These are phyloP conservation scores for Rubia tinctorum DNA, from an alignment of 305 asterid species.

Conservation along the genomic window DNA sequence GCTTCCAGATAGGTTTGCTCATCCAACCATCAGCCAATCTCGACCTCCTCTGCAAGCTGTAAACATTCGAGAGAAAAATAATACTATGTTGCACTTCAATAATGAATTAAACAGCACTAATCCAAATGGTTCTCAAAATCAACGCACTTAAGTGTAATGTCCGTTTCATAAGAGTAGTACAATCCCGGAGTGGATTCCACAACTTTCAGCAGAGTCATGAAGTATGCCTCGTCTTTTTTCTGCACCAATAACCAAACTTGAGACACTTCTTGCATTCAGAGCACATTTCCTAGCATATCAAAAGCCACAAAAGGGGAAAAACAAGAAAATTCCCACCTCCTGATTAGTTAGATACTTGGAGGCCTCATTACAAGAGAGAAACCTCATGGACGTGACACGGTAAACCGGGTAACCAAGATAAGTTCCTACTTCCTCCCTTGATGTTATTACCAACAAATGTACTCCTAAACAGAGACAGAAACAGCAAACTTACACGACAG, in stretches of 20 bases:
- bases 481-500: not conserved
- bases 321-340: conserved; percentile 47
- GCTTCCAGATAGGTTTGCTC: conserved; percentile 96
- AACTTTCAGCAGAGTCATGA: conserved; percentile 49
- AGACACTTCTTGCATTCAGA: conserved; percentile 1
- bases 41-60: conserved; percentile 92
- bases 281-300: not conserved
- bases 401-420: conserved; percentile 80
- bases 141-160: conserved; percentile 78
- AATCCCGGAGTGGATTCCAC: conserved; percentile 85
- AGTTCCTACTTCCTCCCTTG: conserved; percentile 64
- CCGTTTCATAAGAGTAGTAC: conserved; percentile 89
- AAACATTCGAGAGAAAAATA: conserved; percentile 22
- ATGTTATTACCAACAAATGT: conserved; percentile 36
- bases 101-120: conserved; percentile 7
- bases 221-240: conserved; percentile 87
- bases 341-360: conserved; percentile 55
- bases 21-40: conserved; percentile 80
- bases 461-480: not conserved
- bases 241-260: conserved; percentile 24
- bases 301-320: not conserved
- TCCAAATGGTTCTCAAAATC: conserved; percentile 15
- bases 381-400: conserved; percentile 72
- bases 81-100: not conserved
- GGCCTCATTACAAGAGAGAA: conserved; percentile 76